Evolutionary conservation across 2,329 filamentous ascomycete genomes (phyloP).

Genomic region (Colletotrichum tropicicola): DNA sequence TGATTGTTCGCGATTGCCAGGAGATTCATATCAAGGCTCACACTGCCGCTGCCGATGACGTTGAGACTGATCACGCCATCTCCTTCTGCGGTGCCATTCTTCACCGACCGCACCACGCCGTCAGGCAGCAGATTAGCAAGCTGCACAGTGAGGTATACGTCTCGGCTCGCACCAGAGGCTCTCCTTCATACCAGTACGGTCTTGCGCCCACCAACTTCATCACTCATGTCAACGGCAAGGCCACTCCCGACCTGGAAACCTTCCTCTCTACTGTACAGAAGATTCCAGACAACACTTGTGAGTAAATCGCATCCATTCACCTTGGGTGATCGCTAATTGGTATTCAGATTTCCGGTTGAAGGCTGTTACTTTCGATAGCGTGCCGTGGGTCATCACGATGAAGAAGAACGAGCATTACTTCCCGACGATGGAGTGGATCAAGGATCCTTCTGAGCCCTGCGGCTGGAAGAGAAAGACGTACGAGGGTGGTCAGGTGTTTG

Average conservation of each 20-base stretch:
- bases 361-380: conserved; percentile 98
- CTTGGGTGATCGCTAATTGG: conserved; percentile 25
- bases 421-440: conserved; percentile 75
- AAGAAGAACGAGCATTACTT: conserved; percentile 99
- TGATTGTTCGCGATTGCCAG: conserved; percentile 85
- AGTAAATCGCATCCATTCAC: conserved; percentile 38
- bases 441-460: conserved; percentile 65
- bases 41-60: conserved; percentile 87
- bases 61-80: conserved; percentile 92
- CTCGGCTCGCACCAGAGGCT: conserved; percentile 83
- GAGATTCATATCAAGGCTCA: conserved; percentile 81
- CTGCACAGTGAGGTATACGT: conserved; percentile 97
- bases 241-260: conserved; percentile 81
- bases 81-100: conserved; percentile 95
- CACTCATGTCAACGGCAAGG: conserved; percentile 90
- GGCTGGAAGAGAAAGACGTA: conserved; percentile 73
- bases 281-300: conserved; percentile 94
- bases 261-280: conserved; percentile 85
- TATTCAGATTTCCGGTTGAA: conserved; percentile 87
- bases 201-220: conserved; percentile 97
- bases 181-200: conserved; percentile 87
- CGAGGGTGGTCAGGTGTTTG: conserved; percentile 60
- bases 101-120: conserved; percentile 93
- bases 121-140: conserved; percentile 96
- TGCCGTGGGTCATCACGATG: conserved; percentile 99